phyloP scores from a whole-genome alignment of 2,329 filamentous ascomycete genomes.

The Ceratocystis smalleyi region DNA sequence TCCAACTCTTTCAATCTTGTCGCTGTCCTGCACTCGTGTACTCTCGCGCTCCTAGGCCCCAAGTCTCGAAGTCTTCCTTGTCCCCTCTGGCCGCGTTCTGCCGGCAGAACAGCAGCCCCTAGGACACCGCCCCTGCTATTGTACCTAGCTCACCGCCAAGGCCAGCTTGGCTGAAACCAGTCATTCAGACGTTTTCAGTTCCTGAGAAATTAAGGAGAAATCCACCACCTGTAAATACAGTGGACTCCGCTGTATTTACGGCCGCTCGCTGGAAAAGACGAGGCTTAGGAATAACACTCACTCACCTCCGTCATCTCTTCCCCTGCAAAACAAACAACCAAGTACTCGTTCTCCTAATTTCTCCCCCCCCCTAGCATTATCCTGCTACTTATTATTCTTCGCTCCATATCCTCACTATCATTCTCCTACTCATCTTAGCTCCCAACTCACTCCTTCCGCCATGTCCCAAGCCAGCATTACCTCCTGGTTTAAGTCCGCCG shows the following conservation, averaged over 20 bases:
- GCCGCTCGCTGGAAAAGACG: not conserved
- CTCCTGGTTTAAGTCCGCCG: constrained; percentile 39
- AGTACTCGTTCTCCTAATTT: not conserved
- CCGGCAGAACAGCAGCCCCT: not conserved
- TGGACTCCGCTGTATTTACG: not conserved
- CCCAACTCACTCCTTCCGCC: constrained; percentile 11
- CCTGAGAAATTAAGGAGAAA: no score
- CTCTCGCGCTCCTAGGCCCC: not conserved
- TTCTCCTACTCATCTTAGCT: not conserved
- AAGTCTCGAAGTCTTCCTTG: not conserved
- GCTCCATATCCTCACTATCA: not conserved
- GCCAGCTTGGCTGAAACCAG: not conserved
- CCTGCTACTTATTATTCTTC: not conserved
- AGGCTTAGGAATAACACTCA: no score
- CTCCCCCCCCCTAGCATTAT: not conserved
- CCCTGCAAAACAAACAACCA: not conserved
- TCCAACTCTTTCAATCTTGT: not conserved
- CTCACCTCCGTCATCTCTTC: not conserved
- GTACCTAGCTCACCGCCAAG: not conserved
- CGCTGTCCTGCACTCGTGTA: not conserved
- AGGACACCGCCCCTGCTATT: not conserved
- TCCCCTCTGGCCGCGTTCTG: not conserved
- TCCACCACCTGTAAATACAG: not conserved
- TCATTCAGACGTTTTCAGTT: not conserved
- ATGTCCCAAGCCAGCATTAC: constrained; percentile 44